Percentiles rank a stretch among this genome's conserved stretches.
Evolutionary conservation across 164 flowering plant genomes (phyloP).

Genomic region (Malania oleifera): DNA sequence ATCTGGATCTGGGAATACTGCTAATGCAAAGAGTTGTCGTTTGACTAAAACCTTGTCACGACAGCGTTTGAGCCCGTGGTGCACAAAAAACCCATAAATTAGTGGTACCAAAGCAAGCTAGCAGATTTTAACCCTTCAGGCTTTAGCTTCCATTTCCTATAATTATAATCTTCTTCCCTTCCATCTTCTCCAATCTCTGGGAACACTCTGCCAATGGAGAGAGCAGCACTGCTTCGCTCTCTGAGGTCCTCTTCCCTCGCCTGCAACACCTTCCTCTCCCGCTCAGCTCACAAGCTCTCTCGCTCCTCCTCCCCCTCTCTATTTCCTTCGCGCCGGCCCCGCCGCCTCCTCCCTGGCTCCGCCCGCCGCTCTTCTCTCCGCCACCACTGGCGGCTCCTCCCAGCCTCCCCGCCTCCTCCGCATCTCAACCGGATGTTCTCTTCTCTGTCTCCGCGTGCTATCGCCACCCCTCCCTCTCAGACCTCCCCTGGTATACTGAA

Average conservation of each 20-base stretch:
- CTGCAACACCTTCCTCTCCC: constrained; percentile 32
- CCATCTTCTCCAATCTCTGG: too few relatives aligned
- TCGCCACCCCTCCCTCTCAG: constrained; percentile 42
- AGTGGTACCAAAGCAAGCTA: too few relatives aligned
- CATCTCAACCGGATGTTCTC: constrained; percentile 34
- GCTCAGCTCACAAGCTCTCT: constrained; percentile 17
- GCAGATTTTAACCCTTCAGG: too few relatives aligned
- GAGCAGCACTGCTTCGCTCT: constrained; percentile 53
- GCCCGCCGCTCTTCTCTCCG: constrained; percentile 22
- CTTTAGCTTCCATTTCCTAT: too few relatives aligned
- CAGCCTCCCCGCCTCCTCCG: constrained; percentile 11
- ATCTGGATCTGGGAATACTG: too few relatives aligned
- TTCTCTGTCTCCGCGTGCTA: constrained; percentile 51
- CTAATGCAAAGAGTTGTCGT: too few relatives aligned
- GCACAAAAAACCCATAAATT: too few relatives aligned
- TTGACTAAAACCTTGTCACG: too few relatives aligned
- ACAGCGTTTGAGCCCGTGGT: too few relatives aligned
- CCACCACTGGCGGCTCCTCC: constrained; percentile 25
- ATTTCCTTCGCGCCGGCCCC: constrained; percentile 13
- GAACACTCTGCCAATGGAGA: constrained; percentile 41
- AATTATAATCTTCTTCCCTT: too few relatives aligned
- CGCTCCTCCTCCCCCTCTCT: constrained; percentile 13
- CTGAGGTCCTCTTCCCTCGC: constrained; percentile 34
- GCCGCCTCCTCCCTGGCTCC: constrained; percentile 5
- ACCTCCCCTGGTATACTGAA: constrained; percentile 37